Conservation (phyloP, 352 stramenopile species). For the Pythium aquatile region DNA sequence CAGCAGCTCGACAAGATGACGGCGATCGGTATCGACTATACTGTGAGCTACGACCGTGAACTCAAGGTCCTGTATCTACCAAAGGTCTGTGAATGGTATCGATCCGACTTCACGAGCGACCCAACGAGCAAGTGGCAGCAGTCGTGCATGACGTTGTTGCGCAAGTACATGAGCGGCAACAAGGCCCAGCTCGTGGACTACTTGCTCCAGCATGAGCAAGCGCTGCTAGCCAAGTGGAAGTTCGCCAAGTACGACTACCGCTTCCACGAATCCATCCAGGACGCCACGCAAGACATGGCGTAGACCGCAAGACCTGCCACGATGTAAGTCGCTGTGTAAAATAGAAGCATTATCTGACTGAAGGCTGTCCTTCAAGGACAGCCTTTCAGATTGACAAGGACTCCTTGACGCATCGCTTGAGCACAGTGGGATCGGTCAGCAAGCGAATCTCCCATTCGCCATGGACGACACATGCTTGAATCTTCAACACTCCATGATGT, state of each 20-base stretch:
- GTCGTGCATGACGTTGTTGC: conserved; percentile 32
- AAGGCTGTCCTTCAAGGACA: neutral
- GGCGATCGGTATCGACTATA: conserved; percentile 30
- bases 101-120: conserved; percentile 37
- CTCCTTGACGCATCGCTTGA: neutral
- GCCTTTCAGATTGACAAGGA: too few species aligned
- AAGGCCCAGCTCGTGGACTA: conserved; percentile 42
- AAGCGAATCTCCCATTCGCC: neutral
- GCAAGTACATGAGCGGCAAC: conserved; percentile 32
- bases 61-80: conserved; percentile 45
- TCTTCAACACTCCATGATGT: neutral
- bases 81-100: conserved; percentile 61
- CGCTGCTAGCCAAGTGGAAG: conserved; percentile 44
- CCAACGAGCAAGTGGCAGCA: conserved; percentile 20
- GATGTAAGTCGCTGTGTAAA: neutral
- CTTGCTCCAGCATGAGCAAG: conserved; percentile 31
- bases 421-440: conserved; percentile 5
- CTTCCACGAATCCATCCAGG: conserved; percentile 40
- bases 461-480: neutral
- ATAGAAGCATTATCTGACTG: neutral
- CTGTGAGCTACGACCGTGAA: conserved; percentile 47
- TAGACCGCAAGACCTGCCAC: neutral
- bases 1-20: conserved; percentile 40
- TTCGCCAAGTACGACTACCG: conserved; percentile 54
- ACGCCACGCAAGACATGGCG: conserved; percentile 12